phyloP scores from a whole-genome alignment of 495 filamentous ascomycete species.

The Lepraria neglecta region DNA sequence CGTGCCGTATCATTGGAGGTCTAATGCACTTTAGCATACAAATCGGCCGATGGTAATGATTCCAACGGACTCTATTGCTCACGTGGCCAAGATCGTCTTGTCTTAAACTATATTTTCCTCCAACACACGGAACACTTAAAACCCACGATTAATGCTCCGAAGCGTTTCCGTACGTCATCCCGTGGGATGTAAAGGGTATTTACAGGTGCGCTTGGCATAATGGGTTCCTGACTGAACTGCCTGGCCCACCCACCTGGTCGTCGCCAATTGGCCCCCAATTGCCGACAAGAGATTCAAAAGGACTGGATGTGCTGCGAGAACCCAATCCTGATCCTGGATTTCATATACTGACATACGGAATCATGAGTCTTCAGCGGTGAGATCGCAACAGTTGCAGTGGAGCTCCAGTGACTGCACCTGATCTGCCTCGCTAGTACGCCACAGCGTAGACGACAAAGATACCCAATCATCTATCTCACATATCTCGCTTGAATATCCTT shows the following conservation, averaged over 20 bases:
- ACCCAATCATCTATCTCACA: not conserved
- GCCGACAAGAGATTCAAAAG: constrained; percentile 7
- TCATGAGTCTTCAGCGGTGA: not conserved
- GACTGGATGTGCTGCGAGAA: constrained; percentile 2
- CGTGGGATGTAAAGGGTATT: not conserved
- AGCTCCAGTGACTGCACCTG: not conserved
- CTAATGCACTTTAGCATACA: not conserved
- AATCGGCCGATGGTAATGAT: constrained; percentile 4
- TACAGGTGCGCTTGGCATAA: constrained; percentile 10
- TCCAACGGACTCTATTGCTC: not conserved
- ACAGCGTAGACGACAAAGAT: not conserved
- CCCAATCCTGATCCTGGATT: not conserved
- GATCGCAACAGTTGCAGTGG: not conserved
- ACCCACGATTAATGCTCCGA: constrained; percentile 9
- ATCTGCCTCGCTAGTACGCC: not conserved
- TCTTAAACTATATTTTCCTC: constrained; percentile 4
- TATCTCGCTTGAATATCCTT: not conserved
- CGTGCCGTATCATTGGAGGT: constrained; percentile 7
- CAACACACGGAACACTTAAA: not conserved
- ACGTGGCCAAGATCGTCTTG: not conserved
- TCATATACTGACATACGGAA: not conserved
- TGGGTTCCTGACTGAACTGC: not conserved
- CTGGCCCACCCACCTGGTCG: not conserved
- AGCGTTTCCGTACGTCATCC: not conserved
- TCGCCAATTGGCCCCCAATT: constrained; percentile 9